Conservation (phyloP, 768 basidiomycete genomes). For the Trametes gibbosa region DNA sequence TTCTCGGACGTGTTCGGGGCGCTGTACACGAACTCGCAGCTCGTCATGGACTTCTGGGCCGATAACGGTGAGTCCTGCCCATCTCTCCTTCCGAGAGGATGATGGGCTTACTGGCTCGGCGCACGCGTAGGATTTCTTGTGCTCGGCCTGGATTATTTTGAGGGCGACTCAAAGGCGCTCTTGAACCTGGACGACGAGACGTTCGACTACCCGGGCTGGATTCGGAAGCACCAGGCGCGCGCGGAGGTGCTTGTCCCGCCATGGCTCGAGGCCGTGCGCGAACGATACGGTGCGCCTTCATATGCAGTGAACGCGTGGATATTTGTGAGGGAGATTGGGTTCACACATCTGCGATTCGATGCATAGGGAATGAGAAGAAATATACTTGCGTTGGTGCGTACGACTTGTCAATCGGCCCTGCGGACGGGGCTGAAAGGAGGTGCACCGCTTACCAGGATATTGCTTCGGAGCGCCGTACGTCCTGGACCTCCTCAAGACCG, state of each 20-base stretch:
- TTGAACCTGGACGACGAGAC: conserved; percentile 35
- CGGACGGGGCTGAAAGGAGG: not conserved
- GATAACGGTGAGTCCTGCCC: conserved; percentile 41
- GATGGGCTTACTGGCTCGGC: not conserved
- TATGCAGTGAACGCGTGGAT: too few species aligned
- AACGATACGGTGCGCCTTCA: conserved; percentile 41
- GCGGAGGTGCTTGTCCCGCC: conserved; percentile 42
- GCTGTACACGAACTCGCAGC: conserved; percentile 54
- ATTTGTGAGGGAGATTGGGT: too few species aligned
- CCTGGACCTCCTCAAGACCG: conserved; percentile 44
- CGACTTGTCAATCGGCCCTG: not conserved
- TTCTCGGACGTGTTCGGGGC: conserved; percentile 61
- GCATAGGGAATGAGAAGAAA: conserved; percentile 23
- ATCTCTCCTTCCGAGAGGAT: not conserved
- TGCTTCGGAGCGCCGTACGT: conserved; percentile 58
- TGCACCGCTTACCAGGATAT: conserved; percentile 43
- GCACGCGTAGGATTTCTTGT: conserved; percentile 49
- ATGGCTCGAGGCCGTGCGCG: conserved; percentile 52
- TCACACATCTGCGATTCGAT: not conserved
- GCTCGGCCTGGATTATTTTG: conserved; percentile 61
- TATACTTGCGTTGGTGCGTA: conserved; percentile 19
- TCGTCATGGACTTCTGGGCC: conserved; percentile 65
- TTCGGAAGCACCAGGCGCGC: conserved; percentile 31
- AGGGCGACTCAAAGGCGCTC: conserved; percentile 50
- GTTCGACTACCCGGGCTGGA: conserved; percentile 44